phyloP scores from a whole-genome alignment of 306 rosid species.

The Astragalus glycyphyllos region DNA sequence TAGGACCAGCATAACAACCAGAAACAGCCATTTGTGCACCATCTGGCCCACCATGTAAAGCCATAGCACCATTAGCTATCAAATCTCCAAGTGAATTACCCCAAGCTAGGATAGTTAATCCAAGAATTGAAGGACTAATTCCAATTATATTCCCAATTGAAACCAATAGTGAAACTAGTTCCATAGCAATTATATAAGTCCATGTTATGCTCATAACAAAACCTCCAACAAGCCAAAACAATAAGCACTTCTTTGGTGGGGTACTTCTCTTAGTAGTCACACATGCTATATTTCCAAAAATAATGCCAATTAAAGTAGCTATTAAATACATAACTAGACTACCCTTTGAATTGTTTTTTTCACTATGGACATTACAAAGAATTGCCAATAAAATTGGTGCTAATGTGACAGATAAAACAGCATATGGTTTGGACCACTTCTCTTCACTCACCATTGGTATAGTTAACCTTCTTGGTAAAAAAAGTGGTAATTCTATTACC shows the following conservation, averaged over 20 bases:
- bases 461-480: slow-evolving; percentile 76
- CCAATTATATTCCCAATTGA: slow-evolving; percentile 56
- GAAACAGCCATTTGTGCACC: slow-evolving; percentile 84
- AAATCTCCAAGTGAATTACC: slow-evolving; percentile 70
- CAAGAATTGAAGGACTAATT: slow-evolving; percentile 51
- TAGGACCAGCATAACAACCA: slow-evolving; percentile 83
- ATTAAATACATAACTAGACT: slow-evolving; percentile 44
- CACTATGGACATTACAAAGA: slow-evolving; percentile 52
- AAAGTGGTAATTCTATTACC: slow-evolving; percentile 67
- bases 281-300: slow-evolving; percentile 58
- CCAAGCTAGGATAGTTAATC: slow-evolving; percentile 59
- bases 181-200: slow-evolving; percentile 78
- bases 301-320: slow-evolving; percentile 56
- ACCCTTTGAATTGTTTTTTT: slow-evolving; percentile 35
- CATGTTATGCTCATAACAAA: slow-evolving; percentile 80
- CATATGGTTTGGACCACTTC: slow-evolving; percentile 74
- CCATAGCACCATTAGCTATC: slow-evolving; percentile 74
- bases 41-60: slow-evolving; percentile 70
- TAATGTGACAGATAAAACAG: slow-evolving; percentile 66
- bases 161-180: slow-evolving; percentile 66
- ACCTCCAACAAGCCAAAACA: slow-evolving; percentile 75
- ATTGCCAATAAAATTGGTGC: slow-evolving; percentile 69
- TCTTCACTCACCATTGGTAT: slow-evolving; percentile 78
- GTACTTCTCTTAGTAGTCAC: slow-evolving; percentile 53
- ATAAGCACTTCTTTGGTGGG: slow-evolving; percentile 68